Evolutionary conservation across 1,284 basidiomycete species (phyloP), one percentile per base, ranked within the genome.

Genomic region (Naganishia sp.): DNA sequence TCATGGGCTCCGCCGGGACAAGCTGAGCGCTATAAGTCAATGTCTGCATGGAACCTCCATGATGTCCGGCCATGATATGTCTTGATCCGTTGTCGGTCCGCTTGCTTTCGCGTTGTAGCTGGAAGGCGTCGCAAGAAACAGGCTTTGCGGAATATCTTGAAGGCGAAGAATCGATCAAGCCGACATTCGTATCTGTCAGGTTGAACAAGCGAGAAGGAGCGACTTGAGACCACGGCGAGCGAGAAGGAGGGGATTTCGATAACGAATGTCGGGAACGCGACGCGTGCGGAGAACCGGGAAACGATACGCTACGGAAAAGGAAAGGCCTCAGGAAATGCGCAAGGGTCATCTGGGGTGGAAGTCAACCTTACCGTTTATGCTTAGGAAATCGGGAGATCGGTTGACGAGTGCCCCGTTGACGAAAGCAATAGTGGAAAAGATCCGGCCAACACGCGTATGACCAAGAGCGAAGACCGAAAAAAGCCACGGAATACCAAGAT

Each of bases 11-110:
- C 32, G 58, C n/a, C 17, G 41, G 58, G 0, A 32, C 47, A 42
- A 61, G 47, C 47, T 61, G 58, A 4, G 46, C 47, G 47, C 50
- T 61, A 35, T 61, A 61, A 28, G 50, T 28, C 47, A 61, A 21
- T 47, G 58, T 51, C 35, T 61, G 58, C 21, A 61, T 51, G 6
- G 41, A 35, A 13, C 47, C 47, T 41, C 50, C 58, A 61, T 61
- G 47, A 23, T 61, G 58, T 15, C 35, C 58, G 18, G 46, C 25
- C 58, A 61, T 61, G 39, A 21, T 61, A 50, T 61, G 39, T 2
- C 25, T 51, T 25, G 23, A 23, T 41, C n/a, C 11, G 10, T 41
- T 46, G 32, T 35, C 5, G 17, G 43, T 50, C 11, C 49, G 13
- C 47, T n/a, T 15, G n/a, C 15, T 21, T 21, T 18, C n/a, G 5